Evolutionary conservation across 139 green algal genomes (phyloP), one percentile per base, ranked within the genome.

Genomic region (Spirogloea muscicola): DNA sequence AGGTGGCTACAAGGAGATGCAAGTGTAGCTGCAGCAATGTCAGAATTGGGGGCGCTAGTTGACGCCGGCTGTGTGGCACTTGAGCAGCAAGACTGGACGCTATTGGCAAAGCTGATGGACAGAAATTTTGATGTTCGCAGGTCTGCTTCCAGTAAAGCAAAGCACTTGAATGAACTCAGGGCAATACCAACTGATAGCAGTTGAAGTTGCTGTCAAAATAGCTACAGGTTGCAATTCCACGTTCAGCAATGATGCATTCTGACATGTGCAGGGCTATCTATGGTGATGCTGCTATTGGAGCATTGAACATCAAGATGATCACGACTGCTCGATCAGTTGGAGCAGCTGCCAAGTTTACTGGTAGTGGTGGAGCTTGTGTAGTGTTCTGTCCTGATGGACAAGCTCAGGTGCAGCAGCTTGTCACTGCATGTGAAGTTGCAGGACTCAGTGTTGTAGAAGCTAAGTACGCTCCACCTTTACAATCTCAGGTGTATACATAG

Each of bases 301-400:
- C 69, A 0, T 13, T 49, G 2, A 96, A 93, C 81, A 38, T 96
- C 29, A 21, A 57, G 0, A 96, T 97, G 91, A 72, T 95, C 0
- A 41, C 76, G 27, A 42, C 84, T 0, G 89, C 89, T 18, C 74
- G 78, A n/a, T 88, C 82, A 1, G 79, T 90, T 3, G 87, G 86
- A 34, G 75, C 84, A 21, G 84, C 87, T 9, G 91, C 86, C 25
- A 96, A 96, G 84, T 93, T 96, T 68, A 93, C 86, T 0, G 92
- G 92, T 49, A 91, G 85, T 43, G 91, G 91, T 7, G 91, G 91
- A 10, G 90, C 91, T 0, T 73, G 90, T 33, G 86, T 96, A 21
- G 89, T 86, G 58, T 57, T 90, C 6, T 81, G 74, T 41, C 74
- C 65, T 55, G 36, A 80, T n/a, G 72, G 72, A 36, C 21, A 29